These are phyloP conservation scores for Kazachstania africana DNA, from an alignment of 805 yeast species.

Conservation along the genomic window DNA sequence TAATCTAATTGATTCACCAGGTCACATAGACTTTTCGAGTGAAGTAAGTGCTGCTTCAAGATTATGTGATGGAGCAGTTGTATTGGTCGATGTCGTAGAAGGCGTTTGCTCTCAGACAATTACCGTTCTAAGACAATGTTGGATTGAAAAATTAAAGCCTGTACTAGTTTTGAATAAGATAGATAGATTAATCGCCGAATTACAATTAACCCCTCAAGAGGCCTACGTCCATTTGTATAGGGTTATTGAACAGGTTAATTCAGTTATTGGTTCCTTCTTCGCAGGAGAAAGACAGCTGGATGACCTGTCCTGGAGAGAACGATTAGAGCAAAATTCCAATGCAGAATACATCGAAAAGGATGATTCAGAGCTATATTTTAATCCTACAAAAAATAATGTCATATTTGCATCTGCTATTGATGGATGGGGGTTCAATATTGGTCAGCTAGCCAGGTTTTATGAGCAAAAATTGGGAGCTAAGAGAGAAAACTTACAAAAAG, in stretches of 20 bases:
- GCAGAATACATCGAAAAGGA: constrained; percentile 59
- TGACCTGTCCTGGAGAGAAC: constrained; percentile 66
- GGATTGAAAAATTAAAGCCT: constrained; percentile 87
- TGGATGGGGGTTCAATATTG: constrained; percentile 94
- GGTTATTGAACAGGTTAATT: constrained; percentile 85
- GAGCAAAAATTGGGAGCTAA: constrained; percentile 78
- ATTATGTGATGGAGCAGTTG: constrained; percentile 93
- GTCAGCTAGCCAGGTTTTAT: constrained; percentile 79
- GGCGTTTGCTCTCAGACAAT: constrained; percentile 98
- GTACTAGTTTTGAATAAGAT: constrained; percentile 81
- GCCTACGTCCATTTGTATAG: constrained; percentile 73
- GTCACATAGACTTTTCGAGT: constrained; percentile 94
- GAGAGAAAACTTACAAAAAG: constrained; percentile 63
- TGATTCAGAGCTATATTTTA: constrained; percentile 74
- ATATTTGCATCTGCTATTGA: constrained; percentile 86
- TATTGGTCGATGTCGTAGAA: constrained; percentile 91
- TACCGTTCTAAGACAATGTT: constrained; percentile 86
- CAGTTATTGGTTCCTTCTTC: constrained; percentile 84
- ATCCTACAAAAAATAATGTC: constrained; percentile 81
- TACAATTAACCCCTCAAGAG: constrained; percentile 71
- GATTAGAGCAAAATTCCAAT: constrained; percentile 33
- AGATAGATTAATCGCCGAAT: constrained; percentile 73
- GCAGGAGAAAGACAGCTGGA: constrained; percentile 90
- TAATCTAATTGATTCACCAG: constrained; percentile 94
- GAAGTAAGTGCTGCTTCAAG: constrained; percentile 96